Percentiles rank a stretch among this genome's conserved stretches.
These are phyloP conservation scores for Alternaria dauci DNA, from an alignment of 2,329 filamentous ascomycete species.

Conservation along the genomic window DNA sequence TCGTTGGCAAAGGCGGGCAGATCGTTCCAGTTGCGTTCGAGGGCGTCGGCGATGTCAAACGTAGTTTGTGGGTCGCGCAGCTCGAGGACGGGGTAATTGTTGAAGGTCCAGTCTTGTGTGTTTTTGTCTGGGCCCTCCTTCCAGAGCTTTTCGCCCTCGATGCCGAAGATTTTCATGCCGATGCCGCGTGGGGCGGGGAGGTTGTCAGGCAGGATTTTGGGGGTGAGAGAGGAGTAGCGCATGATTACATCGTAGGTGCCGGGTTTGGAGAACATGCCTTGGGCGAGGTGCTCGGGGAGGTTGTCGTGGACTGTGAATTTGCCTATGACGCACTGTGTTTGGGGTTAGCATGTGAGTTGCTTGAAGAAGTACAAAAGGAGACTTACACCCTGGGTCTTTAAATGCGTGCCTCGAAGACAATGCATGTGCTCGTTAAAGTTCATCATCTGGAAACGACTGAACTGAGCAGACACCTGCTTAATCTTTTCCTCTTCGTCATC, in stretches of 20 bases:
- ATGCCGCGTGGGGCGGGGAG: constrained; percentile 58
- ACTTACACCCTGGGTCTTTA: constrained; percentile 57
- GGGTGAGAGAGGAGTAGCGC: constrained; percentile 39
- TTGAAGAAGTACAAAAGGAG: neutral
- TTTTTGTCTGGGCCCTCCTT: constrained; percentile 33
- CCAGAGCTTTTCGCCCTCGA: constrained; percentile 50
- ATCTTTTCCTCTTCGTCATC: constrained; percentile 56
- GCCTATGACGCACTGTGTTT: constrained; percentile 52
- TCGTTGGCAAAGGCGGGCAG: constrained; percentile 42
- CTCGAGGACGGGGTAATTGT: constrained; percentile 59
- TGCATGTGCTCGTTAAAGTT: constrained; percentile 55
- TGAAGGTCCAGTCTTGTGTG: constrained; percentile 60
- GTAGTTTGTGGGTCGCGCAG: constrained; percentile 58
- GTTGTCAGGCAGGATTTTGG: constrained; percentile 37
- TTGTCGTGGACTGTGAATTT: constrained; percentile 55
- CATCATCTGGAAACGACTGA: constrained; percentile 57
- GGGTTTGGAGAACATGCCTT: constrained; percentile 39
- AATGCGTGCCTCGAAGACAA: constrained; percentile 52
- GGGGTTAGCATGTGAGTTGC: neutral
- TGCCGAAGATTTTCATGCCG: constrained; percentile 60
- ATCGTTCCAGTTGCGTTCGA: constrained; percentile 40
- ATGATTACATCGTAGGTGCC: constrained; percentile 39
- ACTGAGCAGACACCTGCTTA: constrained; percentile 56
- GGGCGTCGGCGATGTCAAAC: constrained; percentile 50
- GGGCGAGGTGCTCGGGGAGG: constrained; percentile 55